Evolutionary conservation across 805 yeast species (phyloP), one percentile per base, ranked within the genome.

Genomic region (Sungouiozyma ichnusensis): DNA sequence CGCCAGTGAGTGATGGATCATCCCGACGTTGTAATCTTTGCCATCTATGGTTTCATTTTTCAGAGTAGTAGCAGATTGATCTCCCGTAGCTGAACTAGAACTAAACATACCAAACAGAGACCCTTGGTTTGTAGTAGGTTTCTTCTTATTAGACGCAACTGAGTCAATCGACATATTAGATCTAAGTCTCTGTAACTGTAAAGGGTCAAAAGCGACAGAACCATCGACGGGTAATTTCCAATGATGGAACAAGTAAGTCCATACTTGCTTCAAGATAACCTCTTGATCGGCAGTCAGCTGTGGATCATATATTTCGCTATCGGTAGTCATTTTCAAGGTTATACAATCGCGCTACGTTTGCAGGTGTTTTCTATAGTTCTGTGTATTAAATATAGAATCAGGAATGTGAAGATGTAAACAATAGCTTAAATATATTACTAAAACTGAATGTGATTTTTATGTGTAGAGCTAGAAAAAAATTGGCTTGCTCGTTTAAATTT

Each of bases 161-260:
- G 51, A 51, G 16, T 53, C 48, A 39, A 35, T 20, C 20, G 36
- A 33, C 15, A 16, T 13, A 15, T 27, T 32, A 1, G 36, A 31
- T 8, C 31, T 44, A 17, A 24, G 17, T 18, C 36, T 15, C 14
- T 35, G 15, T 3, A 34, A n/a, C n/a, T 15, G 14, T 15, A 17
- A 17, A 13, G 36, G 33, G 7, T 42, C 41, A 24, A 59, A 51
- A 9, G 52, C 58, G 15, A 41, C 31, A n/a, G 48, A 43, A 15
- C 60, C 57, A 35, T 62, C 52, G 2, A 69, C 69, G 3, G 65
- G 66, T 2, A 66, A 56, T 15, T 85, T 86, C 70, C 79, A 70
- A 44, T 67, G 73, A 49, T 74, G 76, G 48, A 83, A 64, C 37
- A 77, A 52, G 51, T 77, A 71, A 39, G 81, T 77, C 87, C 88